Evolutionary conservation across 2,329 filamentous ascomycete genomes (phyloP), one percentile per base, ranked within the genome.

Genomic region (Sporothrix humicola): DNA sequence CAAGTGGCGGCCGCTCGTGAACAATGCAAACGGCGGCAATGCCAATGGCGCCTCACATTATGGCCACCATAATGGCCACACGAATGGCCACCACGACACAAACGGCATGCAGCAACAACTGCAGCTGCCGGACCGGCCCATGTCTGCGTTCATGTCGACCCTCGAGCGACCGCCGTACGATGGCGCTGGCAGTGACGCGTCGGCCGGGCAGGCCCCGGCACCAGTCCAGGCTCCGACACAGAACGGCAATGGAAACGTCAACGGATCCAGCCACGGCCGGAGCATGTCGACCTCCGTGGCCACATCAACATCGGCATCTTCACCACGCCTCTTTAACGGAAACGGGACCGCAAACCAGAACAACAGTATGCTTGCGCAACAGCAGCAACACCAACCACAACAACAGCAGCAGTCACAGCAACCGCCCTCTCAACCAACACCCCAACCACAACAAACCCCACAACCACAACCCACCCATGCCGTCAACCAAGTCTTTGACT

Each of bases 401-500:
- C 37, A 23, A 2, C 17, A 52, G 9, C 69, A 71, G 7, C 56
- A 50, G 13, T 15, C 44, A 3, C 70, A 54, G n/a, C 23, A 13
- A 56, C 58, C 44, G 10, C 15, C n/a, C 12, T 37, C 20, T 13
- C 71, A 15, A 56, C 58, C 44, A 9, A 7, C n/a, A 20, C 26
- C 20, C 9, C 71, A 15, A 42, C 61, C 17, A 23, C 20, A 42
- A 31, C 56, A 50, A 50, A 20, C 48, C 44, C n/a, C 9, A 44
- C 54, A 63, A 17, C 44, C 69, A 20, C 68, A 31, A 17, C 44
- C 56, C 9, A 58, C 70, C 2, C 61, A 73, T 44, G 80, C 81
- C 5, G 82, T 84, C 61, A 82, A 83, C 56, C 81, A 85, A 75
- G 79, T 84, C 20, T 86, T 85, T 74, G 83, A 84, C 78, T 85